phyloP scores from a whole-genome alignment of 2,329 filamentous ascomycete genomes.

The Hymenoscyphus salicellus region DNA sequence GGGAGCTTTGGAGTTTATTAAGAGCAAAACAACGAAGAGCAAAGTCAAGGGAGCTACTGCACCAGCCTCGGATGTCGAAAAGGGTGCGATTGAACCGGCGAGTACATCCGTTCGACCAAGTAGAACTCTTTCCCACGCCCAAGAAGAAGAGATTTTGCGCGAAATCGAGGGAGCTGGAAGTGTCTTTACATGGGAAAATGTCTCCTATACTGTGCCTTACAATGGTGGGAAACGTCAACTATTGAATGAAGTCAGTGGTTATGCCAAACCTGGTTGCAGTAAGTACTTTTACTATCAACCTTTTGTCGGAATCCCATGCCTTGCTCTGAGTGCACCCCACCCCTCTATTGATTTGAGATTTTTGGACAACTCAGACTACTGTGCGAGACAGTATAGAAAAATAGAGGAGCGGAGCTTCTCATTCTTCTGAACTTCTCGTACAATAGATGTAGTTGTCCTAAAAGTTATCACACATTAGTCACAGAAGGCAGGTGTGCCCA shows the following conservation, averaged over 20 bases:
- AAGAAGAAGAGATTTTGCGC: slow-evolving; percentile 42
- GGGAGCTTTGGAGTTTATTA: slow-evolving; percentile 71
- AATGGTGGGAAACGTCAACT: slow-evolving; percentile 58
- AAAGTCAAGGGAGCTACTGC: slow-evolving; percentile 42
- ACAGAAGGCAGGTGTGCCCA: neutral
- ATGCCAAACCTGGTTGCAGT: slow-evolving; percentile 68
- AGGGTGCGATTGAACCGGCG: slow-evolving; percentile 26
- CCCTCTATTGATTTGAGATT: no score
- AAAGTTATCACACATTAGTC: no score
- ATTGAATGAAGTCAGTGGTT: slow-evolving; percentile 69
- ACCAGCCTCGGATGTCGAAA: slow-evolving; percentile 52
- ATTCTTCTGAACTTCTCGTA: no score
- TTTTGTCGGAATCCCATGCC: neutral
- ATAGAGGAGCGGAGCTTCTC: no score
- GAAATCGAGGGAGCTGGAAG: slow-evolving; percentile 55
- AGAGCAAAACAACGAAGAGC: slow-evolving; percentile 58
- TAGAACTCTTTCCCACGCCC: slow-evolving; percentile 14
- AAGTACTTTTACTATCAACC: slow-evolving; percentile 13
- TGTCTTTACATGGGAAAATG: slow-evolving; percentile 68
- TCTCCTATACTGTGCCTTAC: slow-evolving; percentile 71
- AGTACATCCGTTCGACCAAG: slow-evolving; percentile 35
- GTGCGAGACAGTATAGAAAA: no score
- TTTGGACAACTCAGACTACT: no score
- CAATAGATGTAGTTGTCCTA: no score
- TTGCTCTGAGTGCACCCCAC: neutral